A percentile compares a stretch with the other conserved stretches of the same genome.
Conservation (phyloP, 805 yeast genomes). For the Kodamaea leandrae region DNA sequence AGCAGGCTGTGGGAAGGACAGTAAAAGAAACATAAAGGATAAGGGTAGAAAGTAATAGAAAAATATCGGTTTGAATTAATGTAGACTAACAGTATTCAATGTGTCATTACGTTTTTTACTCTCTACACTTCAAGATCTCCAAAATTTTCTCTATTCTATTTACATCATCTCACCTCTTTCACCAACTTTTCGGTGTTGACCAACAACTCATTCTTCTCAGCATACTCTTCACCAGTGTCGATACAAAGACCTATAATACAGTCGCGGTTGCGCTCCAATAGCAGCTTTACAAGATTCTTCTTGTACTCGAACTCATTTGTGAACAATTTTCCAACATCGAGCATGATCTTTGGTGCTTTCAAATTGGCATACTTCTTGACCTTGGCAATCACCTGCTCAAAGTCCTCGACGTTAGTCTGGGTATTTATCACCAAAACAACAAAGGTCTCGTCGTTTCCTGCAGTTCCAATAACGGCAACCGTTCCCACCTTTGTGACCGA, state of each 20-base stretch:
- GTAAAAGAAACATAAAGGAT: too few relatives aligned
- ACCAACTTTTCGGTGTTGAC: neutral
- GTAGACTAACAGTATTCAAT: too few relatives aligned
- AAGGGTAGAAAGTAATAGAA: too few relatives aligned
- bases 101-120: too few relatives aligned
- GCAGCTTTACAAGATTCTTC: constrained; percentile 10
- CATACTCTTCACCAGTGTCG: constrained; percentile 40
- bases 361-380: constrained; percentile 10
- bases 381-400: constrained; percentile 13
- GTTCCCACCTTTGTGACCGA: constrained; percentile 48
- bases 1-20: too few relatives aligned
- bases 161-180: too few relatives aligned
- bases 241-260: constrained; percentile 36
- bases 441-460: constrained; percentile 51
- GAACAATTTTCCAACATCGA: constrained; percentile 28
- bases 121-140: too few relatives aligned
- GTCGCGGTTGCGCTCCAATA: constrained; percentile 14
- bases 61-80: too few relatives aligned
- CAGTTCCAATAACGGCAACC: constrained; percentile 48
- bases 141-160: too few relatives aligned
- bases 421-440: constrained; percentile 31
- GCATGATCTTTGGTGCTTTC: constrained; percentile 22
- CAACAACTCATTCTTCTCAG: neutral
- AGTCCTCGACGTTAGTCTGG: constrained; percentile 14
- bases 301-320: constrained; percentile 16